These are phyloP conservation scores for Leishmania major DNA, from an alignment of 208 protist genomes.

Conservation along the genomic window DNA sequence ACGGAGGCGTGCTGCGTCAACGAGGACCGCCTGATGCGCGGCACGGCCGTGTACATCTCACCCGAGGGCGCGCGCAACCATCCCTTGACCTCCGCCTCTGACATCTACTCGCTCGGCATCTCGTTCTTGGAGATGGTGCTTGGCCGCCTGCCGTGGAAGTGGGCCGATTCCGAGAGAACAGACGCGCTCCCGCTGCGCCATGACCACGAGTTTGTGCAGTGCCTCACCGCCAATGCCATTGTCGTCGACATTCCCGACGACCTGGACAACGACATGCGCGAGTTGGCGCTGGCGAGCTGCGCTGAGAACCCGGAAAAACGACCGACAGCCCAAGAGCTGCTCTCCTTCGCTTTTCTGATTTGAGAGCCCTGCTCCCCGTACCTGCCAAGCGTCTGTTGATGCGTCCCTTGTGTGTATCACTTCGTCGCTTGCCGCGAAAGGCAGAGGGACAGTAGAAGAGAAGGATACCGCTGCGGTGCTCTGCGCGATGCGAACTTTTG, in stretches of 20 bases:
- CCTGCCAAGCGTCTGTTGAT: neutral
- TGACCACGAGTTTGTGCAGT: constrained; percentile 67
- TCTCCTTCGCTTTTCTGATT: constrained; percentile 63
- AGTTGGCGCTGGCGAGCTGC: constrained; percentile 59
- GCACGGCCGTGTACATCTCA: constrained; percentile 84
- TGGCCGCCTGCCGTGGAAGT: constrained; percentile 72
- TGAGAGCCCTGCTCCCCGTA: neutral
- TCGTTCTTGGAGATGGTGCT: constrained; percentile 82
- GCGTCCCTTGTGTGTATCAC: neutral
- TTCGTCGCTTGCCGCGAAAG: neutral
- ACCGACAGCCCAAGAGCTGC: constrained; percentile 55
- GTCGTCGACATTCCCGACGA: constrained; percentile 61
- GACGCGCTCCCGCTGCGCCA: constrained; percentile 38
- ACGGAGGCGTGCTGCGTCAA: constrained; percentile 32
- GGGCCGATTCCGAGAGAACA: constrained; percentile 40
- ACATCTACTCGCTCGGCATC: constrained; percentile 85
- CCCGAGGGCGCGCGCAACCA: constrained; percentile 74
- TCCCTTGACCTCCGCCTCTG: constrained; percentile 57
- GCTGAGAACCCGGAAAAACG: constrained; percentile 52
- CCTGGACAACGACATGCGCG: constrained; percentile 52
- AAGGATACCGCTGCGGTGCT: neutral
- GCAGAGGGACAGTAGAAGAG: too few relatives aligned
- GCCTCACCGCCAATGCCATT: constrained; percentile 47
- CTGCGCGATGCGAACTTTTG: neutral
- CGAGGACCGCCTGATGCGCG: constrained; percentile 63